These are phyloP conservation scores for Peniophora sp. DNA, from an alignment of 1,284 basidiomycete species.

Conservation along the genomic window DNA sequence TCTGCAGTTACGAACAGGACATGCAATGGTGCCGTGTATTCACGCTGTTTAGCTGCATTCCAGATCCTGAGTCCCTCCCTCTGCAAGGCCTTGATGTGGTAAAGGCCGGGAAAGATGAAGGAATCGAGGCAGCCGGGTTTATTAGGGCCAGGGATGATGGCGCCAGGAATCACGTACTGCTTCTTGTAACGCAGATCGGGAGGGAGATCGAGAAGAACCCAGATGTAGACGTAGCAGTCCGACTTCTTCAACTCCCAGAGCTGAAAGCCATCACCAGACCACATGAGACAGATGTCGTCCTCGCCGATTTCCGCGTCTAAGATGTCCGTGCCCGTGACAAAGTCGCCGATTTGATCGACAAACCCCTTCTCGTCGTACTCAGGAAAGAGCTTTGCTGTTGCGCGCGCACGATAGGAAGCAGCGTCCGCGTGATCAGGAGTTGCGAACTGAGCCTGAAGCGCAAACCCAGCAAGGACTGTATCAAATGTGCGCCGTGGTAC, in stretches of 20 bases:
- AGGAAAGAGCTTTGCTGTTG: background rate
- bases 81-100: conserved; percentile 16
- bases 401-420: background rate
- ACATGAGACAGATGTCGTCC: conserved; percentile 19
- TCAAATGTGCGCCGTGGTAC: background rate
- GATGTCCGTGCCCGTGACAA: background rate
- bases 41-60: conserved; percentile 13
- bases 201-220: conserved; percentile 9
- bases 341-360: background rate
- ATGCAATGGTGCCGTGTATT: conserved; percentile 7
- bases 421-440: background rate
- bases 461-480: background rate
- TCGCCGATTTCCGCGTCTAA: conserved; percentile 12
- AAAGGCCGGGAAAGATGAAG: conserved; percentile 25
- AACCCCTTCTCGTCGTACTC: background rate
- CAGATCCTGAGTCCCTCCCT: conserved; percentile 16
- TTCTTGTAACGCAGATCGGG: conserved; percentile 14
- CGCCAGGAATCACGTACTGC: conserved; percentile 16
- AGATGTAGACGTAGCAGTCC: conserved; percentile 21
- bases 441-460: background rate
- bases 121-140: conserved; percentile 27
- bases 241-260: conserved; percentile 24
- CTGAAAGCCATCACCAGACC: conserved; percentile 25
- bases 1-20: conserved; percentile 10
- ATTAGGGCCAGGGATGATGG: conserved; percentile 24